Evolutionary conservation across 2,329 filamentous ascomycete genomes (phyloP).

Genomic region (Endoconidiophora polonica): DNA sequence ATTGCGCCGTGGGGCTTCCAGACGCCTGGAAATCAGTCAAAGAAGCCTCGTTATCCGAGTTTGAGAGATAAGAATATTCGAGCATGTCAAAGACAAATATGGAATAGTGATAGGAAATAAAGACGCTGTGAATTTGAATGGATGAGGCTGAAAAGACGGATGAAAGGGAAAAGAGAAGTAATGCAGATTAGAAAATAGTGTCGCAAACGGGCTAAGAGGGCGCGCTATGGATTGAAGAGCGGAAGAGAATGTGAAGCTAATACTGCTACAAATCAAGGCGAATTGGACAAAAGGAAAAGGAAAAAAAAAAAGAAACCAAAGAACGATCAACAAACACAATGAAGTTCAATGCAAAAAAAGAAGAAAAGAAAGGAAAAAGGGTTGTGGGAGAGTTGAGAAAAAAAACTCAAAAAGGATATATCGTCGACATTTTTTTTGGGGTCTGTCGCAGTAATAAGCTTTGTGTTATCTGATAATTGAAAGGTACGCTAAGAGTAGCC

Average conservation of each 20-base stretch:
- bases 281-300: neutral
- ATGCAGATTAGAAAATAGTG: neutral
- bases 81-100: slow-evolving; percentile 3
- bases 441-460: too few species aligned
- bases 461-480: too few species aligned
- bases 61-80: slow-evolving; percentile 4
- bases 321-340: neutral
- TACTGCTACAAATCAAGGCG: neutral
- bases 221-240: neutral
- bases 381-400: neutral
- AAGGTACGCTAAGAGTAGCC: neutral
- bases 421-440: too few species aligned
- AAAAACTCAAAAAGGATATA: neutral
- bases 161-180: neutral
- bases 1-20: neutral
- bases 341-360: neutral
- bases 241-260: too few species aligned
- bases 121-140: too few species aligned
- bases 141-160: too few species aligned
- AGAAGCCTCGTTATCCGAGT: slow-evolving; percentile 2
- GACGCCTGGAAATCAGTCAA: neutral
- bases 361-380: neutral
- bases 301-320: neutral
- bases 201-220: too few species aligned
- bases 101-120: too few species aligned